Evolutionary conservation across 768 basidiomycete genomes (phyloP).

Genomic region (Leucocoprinus leucothites): DNA sequence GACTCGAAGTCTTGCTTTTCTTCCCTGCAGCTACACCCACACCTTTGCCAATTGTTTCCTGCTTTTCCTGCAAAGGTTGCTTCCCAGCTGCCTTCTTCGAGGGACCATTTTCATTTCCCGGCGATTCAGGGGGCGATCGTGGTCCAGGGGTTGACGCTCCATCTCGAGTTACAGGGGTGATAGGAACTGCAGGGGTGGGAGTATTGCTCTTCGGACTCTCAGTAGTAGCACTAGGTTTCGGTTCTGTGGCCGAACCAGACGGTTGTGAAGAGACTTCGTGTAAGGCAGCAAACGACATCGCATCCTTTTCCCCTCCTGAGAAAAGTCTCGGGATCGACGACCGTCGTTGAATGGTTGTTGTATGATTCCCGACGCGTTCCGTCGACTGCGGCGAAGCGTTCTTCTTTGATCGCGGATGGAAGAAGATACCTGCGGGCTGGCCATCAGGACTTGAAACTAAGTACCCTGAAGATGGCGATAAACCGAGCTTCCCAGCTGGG

Average conservation of each 20-base stretch:
- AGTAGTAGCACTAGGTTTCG: slow-evolving; percentile 5
- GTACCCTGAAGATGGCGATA: slow-evolving; percentile 79
- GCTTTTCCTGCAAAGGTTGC: slow-evolving; percentile 20
- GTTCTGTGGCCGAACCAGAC: background rate
- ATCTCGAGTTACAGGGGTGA: slow-evolving; percentile 3
- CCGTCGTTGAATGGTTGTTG: slow-evolving; percentile 23
- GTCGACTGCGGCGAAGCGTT: slow-evolving; percentile 31
- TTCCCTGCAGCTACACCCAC: slow-evolving; percentile 26
- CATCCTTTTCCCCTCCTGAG: slow-evolving; percentile 19
- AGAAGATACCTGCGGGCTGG: slow-evolving; percentile 92
- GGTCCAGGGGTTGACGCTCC: slow-evolving; percentile 3
- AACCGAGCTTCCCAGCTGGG: slow-evolving; percentile 66
- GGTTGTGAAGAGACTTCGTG: slow-evolving; percentile 22
- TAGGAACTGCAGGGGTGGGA: background rate
- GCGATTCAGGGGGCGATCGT: slow-evolving; percentile 9
- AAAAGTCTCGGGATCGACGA: slow-evolving; percentile 24
- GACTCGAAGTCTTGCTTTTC: slow-evolving; percentile 40
- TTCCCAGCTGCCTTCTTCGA: slow-evolving; percentile 17
- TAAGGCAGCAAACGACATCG: slow-evolving; percentile 29
- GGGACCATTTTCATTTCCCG: slow-evolving; percentile 11
- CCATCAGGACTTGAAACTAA: slow-evolving; percentile 93
- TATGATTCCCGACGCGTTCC: slow-evolving; percentile 46
- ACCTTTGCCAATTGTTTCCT: slow-evolving; percentile 22
- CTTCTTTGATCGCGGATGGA: slow-evolving; percentile 66
- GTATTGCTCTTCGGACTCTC: background rate